These are phyloP conservation scores for Fusarium solani-melongenae DNA, from an alignment of 2,329 filamentous ascomycete species.

Conservation along the genomic window DNA sequence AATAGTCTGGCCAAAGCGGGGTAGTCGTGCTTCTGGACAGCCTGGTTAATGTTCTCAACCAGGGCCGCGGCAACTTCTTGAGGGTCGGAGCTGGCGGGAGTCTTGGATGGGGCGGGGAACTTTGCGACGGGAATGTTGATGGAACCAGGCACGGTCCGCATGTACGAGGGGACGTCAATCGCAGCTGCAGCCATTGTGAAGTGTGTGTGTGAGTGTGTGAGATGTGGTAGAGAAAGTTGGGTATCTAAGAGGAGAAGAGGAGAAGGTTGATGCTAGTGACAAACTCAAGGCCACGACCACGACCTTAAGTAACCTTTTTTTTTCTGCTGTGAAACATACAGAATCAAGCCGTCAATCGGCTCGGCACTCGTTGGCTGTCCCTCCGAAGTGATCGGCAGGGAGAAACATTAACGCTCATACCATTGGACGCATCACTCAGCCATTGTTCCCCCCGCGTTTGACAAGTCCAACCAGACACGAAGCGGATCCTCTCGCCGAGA, in stretches of 20 bases:
- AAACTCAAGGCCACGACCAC: neutral
- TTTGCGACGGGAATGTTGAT: conserved; percentile 62
- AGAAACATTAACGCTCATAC: neutral
- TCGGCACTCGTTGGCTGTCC: neutral
- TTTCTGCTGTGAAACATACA: neutral
- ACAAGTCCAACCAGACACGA: neutral
- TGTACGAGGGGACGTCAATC: conserved; percentile 42
- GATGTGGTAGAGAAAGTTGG: neutral
- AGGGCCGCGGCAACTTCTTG: conserved; percentile 51
- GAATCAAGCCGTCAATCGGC: neutral
- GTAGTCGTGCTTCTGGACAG: conserved; percentile 51
- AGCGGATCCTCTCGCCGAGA: neutral
- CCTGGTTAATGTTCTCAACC: conserved; percentile 51
- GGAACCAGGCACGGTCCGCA: conserved; percentile 59
- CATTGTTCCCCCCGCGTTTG: neutral
- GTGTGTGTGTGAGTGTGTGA: neutral
- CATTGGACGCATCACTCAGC: neutral
- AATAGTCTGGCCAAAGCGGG: conserved; percentile 43
- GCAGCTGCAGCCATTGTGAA: conserved; percentile 35
- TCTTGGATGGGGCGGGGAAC: conserved; percentile 50
- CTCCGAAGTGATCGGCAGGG: conserved; percentile 5
- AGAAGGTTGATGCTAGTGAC: conserved; percentile 12
- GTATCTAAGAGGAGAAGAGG: neutral
- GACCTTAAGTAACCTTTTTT: neutral
- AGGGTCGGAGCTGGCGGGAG: conserved; percentile 47